These are phyloP conservation scores for Cornus florida DNA, from an alignment of 148 eudicot species.

Conservation along the genomic window DNA sequence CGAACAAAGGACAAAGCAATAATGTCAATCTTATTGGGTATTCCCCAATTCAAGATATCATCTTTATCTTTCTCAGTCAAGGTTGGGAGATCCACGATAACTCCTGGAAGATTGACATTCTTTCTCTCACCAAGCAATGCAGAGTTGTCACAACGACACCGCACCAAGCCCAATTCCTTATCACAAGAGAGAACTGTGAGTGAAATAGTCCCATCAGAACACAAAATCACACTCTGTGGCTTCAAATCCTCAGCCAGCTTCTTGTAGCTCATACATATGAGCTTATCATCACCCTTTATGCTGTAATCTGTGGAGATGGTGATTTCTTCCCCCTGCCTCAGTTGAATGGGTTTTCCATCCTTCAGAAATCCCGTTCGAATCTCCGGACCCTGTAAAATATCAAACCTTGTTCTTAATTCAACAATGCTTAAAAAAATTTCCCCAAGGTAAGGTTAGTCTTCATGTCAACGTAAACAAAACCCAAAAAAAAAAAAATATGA, in stretches of 20 bases:
- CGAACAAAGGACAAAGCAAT: constrained; percentile 28
- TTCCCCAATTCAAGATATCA: constrained; percentile 21
- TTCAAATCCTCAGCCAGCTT: constrained; percentile 24
- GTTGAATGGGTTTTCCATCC: constrained; percentile 16
- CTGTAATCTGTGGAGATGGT: constrained; percentile 21
- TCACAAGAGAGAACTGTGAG: constrained; percentile 20
- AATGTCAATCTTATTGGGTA: constrained; percentile 23
- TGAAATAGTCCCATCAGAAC: constrained; percentile 19
- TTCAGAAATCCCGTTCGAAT: constrained; percentile 22
- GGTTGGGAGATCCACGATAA: constrained; percentile 24
- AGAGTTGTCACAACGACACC: constrained; percentile 22
- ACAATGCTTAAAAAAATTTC: no score
- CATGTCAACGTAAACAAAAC: no score
- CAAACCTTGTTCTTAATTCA: not conserved
- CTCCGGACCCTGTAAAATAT: constrained; percentile 19
- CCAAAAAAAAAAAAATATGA: no score
- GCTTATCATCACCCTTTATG: constrained; percentile 18
- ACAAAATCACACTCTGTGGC: constrained; percentile 18
- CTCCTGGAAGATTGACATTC: constrained; percentile 27
- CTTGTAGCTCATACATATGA: constrained; percentile 24
- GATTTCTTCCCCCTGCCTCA: constrained; percentile 20
- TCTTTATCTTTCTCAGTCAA: constrained; percentile 26
- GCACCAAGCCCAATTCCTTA: constrained; percentile 15
- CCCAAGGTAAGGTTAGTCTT: no score
- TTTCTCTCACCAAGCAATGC: constrained; percentile 21